Base-by-base conservation (phyloP, 1,284 basidiomycete genomes). In the Irpex sp. region DNA sequence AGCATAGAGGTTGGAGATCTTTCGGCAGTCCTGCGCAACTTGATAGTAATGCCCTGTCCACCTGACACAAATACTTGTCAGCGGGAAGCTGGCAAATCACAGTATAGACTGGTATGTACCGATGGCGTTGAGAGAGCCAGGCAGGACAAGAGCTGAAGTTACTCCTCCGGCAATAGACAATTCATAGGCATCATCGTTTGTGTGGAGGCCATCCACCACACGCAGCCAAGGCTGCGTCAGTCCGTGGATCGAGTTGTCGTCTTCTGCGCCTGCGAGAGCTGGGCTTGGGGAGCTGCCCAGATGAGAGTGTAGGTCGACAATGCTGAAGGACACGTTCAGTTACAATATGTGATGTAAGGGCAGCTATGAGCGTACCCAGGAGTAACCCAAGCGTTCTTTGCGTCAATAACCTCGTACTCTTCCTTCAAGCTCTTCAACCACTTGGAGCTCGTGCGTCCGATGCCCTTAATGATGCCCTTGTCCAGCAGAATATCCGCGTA, bases 71-170 rank as follows among this genome's bases (percentile, higher is more conserved):
- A 26, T 58, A 37, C 9, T 31, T 50, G 31, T 33, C 5, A 35
- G 7, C 15, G 26, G 37, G 33, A 33, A 35, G 33, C 11, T 4
- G 3, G 33, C 19, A 53, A 15, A 2, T 43, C 5, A 4, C 26
- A 3, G 26, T 26, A 4, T 26, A 26, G 26, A 43, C 11, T 43
- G 2, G 39, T 11, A 43, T 8, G n/a, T 67, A 83, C 85, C 85
- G 19, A 88, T 85, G 11, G 81, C 82, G 70, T 83, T 76, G 21
- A 78, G 81, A 7, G 81, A 83, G 0, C 87, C 86, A 0, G 86
- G 87, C 0, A 88, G 76, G 13, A 89, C 76, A 58, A 92, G 80
- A 0, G 89, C 82, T 1, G 89, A 88, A 0, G 91, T 93, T 17
- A 93, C 83, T 5, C 86, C 86, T 4, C 81, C 81, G 6, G 87